These are phyloP conservation scores for Alternaria alternata DNA, from an alignment of 2,329 filamentous ascomycete species.

Conservation along the genomic window DNA sequence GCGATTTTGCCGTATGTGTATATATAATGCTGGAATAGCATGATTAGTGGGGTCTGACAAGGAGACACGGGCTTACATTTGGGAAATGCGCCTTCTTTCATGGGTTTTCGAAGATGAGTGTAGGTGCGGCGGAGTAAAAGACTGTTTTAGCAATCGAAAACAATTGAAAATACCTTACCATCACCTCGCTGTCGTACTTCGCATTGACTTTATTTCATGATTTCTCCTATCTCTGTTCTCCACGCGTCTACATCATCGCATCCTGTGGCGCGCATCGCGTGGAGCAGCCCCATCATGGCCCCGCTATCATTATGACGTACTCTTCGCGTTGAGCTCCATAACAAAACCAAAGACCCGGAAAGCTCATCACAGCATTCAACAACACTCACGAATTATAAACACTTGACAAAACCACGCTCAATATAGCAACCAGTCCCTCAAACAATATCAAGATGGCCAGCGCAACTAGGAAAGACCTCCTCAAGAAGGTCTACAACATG, in stretches of 20 bases:
- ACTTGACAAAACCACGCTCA: neutral
- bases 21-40: constrained; percentile 24
- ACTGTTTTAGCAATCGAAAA: constrained; percentile 18
- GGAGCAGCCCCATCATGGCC: constrained; percentile 12
- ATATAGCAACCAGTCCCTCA: neutral
- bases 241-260: constrained; percentile 8
- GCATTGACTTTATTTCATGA: neutral
- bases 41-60: constrained; percentile 8
- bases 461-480: constrained; percentile 74
- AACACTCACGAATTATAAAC: neutral
- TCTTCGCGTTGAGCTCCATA: constrained; percentile 15
- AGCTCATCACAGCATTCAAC: constrained; percentile 15
- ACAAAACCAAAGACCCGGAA: constrained; percentile 17
- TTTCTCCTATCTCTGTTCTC: neutral
- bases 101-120: constrained; percentile 3
- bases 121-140: constrained; percentile 15
- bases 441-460: constrained; percentile 54
- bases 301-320: constrained; percentile 35
- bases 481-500: constrained; percentile 85
- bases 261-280: constrained; percentile 28
- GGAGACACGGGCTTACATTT: constrained; percentile 4
- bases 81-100: constrained; percentile 5
- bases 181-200: neutral
- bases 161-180: neutral
- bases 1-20: constrained; percentile 12